Percentiles rank a stretch among this genome's conserved stretches.
Evolutionary conservation across 2,329 filamentous ascomycete species (phyloP).

Genomic region (Pyrenochaeta sp.): DNA sequence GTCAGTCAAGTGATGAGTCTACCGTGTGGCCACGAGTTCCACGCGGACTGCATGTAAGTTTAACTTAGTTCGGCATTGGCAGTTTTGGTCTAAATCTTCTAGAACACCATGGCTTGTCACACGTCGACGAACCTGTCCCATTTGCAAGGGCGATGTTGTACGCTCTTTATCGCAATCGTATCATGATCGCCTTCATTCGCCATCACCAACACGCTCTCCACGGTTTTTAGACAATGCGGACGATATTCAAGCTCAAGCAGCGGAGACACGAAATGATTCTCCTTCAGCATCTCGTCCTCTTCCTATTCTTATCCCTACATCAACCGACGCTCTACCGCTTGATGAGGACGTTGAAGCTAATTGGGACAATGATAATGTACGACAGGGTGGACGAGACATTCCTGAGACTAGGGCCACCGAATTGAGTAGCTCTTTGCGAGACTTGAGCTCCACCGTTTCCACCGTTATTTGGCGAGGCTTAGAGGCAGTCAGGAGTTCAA

Average conservation of each 20-base stretch:
- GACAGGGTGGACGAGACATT: constrained; percentile 37
- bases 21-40: constrained; percentile 97
- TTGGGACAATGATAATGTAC: constrained; percentile 52
- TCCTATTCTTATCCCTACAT: constrained; percentile 31
- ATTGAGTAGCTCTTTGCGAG: constrained; percentile 35
- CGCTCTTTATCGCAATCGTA: constrained; percentile 49
- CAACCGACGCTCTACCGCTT: constrained; percentile 8
- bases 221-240: constrained; percentile 48
- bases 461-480: constrained; percentile 47
- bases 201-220: constrained; percentile 27
- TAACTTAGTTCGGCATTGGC: not conserved
- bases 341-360: constrained; percentile 44
- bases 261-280: constrained; percentile 55
- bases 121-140: constrained; percentile 93
- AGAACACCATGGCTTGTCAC: constrained; percentile 98
- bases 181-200: constrained; percentile 33
- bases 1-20: constrained; percentile 96
- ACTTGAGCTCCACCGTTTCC: constrained; percentile 41
- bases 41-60: constrained; percentile 97
- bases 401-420: constrained; percentile 18
- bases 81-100: constrained; percentile 25
- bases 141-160: constrained; percentile 98
- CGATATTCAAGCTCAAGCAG: constrained; percentile 55
- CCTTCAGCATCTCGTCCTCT: constrained; percentile 61
- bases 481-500: constrained; percentile 38